Evolutionary conservation across 2,329 filamentous ascomycete genomes (phyloP).

Genomic region (Fusarium kyushuense): DNA sequence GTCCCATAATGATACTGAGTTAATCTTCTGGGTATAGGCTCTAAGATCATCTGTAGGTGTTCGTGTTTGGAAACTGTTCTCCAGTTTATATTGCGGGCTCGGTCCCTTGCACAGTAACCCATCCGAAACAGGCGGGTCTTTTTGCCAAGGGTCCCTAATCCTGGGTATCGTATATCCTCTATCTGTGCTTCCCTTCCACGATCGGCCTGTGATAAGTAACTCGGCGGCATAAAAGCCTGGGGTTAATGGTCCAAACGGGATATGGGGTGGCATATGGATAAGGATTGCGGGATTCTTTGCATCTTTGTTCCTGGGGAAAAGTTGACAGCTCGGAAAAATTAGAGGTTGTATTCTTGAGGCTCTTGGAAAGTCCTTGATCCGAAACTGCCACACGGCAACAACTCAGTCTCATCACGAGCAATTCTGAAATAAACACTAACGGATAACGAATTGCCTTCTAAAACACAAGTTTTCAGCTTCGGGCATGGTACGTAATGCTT

Average conservation of each 20-base stretch:
- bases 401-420: background rate
- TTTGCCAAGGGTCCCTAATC: background rate
- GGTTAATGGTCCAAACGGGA: background rate
- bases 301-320: background rate
- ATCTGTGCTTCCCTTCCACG: background rate
- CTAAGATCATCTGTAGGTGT: constrained; percentile 4
- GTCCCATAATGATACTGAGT: background rate
- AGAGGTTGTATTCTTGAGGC: background rate
- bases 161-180: background rate
- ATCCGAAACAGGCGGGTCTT: constrained; percentile 16
- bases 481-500: background rate
- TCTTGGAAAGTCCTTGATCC: background rate
- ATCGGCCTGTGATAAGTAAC: background rate
- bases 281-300: background rate
- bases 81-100: constrained; percentile 16
- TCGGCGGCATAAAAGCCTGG: background rate
- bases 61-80: background rate
- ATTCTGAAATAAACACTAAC: background rate
- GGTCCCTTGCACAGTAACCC: constrained; percentile 8
- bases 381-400: background rate
- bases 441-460: background rate
- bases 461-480: background rate
- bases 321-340: background rate
- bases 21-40: background rate
- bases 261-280: background rate